Conservation (phyloP, 164 flowering plant genomes). For the Magnolia sinica region DNA sequence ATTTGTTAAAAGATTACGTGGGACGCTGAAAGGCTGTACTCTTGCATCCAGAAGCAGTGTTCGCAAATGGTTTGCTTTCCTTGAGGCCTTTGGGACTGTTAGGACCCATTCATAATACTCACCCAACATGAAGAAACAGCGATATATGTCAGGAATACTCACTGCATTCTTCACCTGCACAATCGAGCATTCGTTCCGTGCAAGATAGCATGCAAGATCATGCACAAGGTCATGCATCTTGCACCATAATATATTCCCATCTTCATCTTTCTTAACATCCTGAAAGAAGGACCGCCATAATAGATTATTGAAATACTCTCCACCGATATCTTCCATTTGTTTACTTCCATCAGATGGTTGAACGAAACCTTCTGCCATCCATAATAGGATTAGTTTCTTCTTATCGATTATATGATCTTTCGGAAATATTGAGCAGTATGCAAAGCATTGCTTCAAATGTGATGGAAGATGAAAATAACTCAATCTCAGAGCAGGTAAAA, state of each 20-base stretch:
- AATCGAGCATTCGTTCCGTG: background rate
- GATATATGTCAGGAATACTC: background rate
- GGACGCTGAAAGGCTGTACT: background rate
- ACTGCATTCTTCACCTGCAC: background rate
- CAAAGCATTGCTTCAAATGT: constrained; percentile 13
- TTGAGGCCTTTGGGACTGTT: background rate
- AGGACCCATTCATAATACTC: background rate
- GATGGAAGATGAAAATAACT: constrained; percentile 15
- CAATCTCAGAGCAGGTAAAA: constrained; percentile 17
- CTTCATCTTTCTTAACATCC: background rate
- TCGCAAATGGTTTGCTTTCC: background rate
- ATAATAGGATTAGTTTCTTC: constrained; percentile 7
- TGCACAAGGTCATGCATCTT: constrained; percentile 10
- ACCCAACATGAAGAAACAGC: background rate
- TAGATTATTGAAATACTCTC: background rate
- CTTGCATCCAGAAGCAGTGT: background rate
- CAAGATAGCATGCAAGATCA: background rate
- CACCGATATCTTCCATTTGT: constrained; percentile 2
- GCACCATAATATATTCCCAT: background rate
- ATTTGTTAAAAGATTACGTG: background rate
- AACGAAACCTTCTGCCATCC: constrained; percentile 13
- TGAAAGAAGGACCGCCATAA: constrained; percentile 1
- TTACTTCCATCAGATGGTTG: background rate
- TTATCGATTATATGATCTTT: constrained; percentile 10
- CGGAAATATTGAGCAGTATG: constrained; percentile 20